Conservation (phyloP, 2,329 filamentous ascomycete species). For the Trichoderma arundinaceum region DNA sequence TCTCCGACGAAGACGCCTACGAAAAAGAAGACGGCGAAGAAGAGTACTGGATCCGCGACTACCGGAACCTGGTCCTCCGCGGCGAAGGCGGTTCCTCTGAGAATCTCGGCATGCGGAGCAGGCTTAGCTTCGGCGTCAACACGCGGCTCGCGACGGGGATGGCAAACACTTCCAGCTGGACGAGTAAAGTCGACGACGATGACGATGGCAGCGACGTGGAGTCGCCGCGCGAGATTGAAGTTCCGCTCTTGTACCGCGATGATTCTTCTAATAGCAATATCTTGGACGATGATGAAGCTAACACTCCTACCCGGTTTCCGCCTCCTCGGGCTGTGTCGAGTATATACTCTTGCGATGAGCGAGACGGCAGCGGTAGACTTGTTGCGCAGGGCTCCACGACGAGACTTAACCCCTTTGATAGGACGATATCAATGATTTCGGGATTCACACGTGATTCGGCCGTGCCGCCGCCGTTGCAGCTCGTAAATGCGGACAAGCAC, state of each 20-base stretch:
- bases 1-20: not conserved
- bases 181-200: not conserved
- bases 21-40: not conserved
- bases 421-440: not conserved
- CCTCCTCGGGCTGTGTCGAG: not conserved
- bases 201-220: not conserved
- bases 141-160: not conserved
- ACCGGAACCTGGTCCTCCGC: not conserved
- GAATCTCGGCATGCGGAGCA: not conserved
- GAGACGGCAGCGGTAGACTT: not conserved
- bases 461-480: not conserved
- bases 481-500: not conserved
- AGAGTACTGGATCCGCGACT: not conserved
- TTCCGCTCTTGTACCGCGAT: not conserved
- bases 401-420: not conserved
- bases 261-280: not conserved
- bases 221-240: not conserved
- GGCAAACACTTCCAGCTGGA: not conserved
- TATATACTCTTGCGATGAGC: constrained; percentile 9
- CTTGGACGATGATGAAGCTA: no score
- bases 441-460: not conserved
- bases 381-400: no score
- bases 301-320: no score
- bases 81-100: not conserved
- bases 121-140: not conserved